Evolutionary conservation across 148 eudicot species (phyloP).

Genomic region (Heliamphora exappendiculata): DNA sequence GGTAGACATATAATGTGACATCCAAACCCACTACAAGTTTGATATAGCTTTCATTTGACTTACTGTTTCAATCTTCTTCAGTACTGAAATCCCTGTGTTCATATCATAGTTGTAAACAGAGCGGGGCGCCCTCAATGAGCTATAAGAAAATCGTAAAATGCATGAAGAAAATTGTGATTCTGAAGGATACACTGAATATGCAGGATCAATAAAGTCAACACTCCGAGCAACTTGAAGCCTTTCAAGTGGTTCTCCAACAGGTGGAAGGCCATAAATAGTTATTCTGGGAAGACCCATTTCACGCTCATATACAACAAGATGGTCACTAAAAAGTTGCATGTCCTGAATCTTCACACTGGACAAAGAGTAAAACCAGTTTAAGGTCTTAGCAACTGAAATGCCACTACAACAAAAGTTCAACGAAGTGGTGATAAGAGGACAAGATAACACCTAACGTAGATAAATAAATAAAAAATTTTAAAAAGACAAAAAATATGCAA

Average conservation of each 20-base stretch:
- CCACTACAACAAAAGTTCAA: background rate
- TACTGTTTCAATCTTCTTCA: constrained; percentile 74
- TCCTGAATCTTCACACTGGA: constrained; percentile 73
- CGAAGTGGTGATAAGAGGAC: background rate
- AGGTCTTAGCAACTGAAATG: background rate
- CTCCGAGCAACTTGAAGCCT: constrained; percentile 50
- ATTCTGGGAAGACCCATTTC: constrained; percentile 62
- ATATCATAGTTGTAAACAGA: constrained; percentile 86
- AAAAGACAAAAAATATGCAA: background rate
- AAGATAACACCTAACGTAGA: background rate
- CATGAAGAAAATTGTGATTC: constrained; percentile 68
- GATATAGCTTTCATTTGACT: constrained; percentile 19
- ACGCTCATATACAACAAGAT: constrained; percentile 74
- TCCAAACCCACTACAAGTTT: background rate
- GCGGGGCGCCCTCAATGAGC: constrained; percentile 80
- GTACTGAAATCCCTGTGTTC: constrained; percentile 61
- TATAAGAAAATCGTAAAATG: constrained; percentile 63
- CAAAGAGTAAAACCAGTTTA: constrained; percentile 15
- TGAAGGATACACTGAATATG: constrained; percentile 47
- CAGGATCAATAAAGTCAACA: constrained; percentile 77
- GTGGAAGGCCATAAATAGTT: constrained; percentile 62
- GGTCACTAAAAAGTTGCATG: constrained; percentile 56
- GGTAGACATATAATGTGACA: background rate
- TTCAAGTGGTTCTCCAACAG: constrained; percentile 55
- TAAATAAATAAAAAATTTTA: background rate